phyloP scores from a whole-genome alignment of 306 rosid genomes.

The Datisca glomerata region DNA sequence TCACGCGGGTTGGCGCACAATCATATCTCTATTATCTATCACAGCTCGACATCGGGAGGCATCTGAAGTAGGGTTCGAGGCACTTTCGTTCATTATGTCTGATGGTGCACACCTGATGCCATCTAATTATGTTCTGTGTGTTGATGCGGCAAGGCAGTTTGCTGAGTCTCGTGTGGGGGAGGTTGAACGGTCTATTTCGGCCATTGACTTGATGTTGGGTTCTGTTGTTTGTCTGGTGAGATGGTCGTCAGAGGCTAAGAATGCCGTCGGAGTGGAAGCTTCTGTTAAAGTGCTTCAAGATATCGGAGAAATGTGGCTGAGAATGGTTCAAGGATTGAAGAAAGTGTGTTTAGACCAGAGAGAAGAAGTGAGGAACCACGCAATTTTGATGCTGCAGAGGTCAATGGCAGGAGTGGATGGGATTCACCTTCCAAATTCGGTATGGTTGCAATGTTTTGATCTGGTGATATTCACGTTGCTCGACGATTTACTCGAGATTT shows the following conservation, averaged over 20 bases:
- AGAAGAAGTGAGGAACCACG: constrained; percentile 83
- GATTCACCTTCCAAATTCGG: constrained; percentile 32
- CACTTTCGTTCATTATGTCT: constrained; percentile 67
- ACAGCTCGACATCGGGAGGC: constrained; percentile 82
- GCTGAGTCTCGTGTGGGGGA: constrained; percentile 92
- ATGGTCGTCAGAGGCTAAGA: constrained; percentile 61
- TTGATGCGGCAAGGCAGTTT: constrained; percentile 77
- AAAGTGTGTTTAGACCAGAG: constrained; percentile 89
- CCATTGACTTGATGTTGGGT: constrained; percentile 70
- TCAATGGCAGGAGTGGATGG: constrained; percentile 69
- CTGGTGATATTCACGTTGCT: constrained; percentile 74
- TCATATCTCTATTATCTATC: constrained; percentile 56
- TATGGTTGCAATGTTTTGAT: constrained; percentile 74
- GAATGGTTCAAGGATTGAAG: constrained; percentile 66
- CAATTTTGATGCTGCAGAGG: constrained; percentile 54
- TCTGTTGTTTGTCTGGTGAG: constrained; percentile 55
- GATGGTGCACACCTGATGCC: constrained; percentile 67
- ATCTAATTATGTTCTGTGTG: constrained; percentile 53
- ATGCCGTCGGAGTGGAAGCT: constrained; percentile 46
- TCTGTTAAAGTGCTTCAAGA: constrained; percentile 47
- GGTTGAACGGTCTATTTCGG: constrained; percentile 58
- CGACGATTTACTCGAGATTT: constrained; percentile 80
- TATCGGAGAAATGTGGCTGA: constrained; percentile 85
- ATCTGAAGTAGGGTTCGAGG: constrained; percentile 79
- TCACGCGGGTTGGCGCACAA: constrained; percentile 78